Evolutionary conservation across 768 basidiomycete species (phyloP), one percentile per base, ranked within the genome.

Genomic region (Collybia mongolica): DNA sequence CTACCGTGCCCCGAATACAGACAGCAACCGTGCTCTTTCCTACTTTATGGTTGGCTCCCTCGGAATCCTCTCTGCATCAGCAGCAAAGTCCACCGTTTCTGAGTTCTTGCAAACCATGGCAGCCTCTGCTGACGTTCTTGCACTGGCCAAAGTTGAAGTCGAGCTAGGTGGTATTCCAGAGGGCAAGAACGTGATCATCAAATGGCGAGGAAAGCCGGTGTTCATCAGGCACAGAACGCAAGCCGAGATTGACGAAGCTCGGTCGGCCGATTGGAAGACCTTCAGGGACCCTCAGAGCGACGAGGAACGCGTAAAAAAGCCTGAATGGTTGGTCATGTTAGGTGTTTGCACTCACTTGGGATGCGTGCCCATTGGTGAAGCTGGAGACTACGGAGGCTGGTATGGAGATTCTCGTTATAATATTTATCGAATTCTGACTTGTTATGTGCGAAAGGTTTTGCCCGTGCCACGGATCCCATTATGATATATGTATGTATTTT

Each of bases 131-230:
- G 97, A 99, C 65, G 96, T 99, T 46, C 85, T 98, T 60, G 97
- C 97, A 44, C 80, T 98, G 57, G 97, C 97, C 54, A 98, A 98
- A 76, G 92, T 98, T 54, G 97, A 99, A 73, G 84, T 99, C 52
- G 93, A 96, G 35, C 83, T 99, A 53, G 72, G 74, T 48, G 75
- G 72, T 53, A 98, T 99, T 63, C 97, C 97, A 32, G 93, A 98
- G 80, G 94, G 94, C 70, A 95, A 94, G 82, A 95, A 96, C 66
- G 90, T 88, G 59, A 85, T 96, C 71, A 90, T 95, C 75, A 94
- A 98, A 77, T 99, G 97, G 97, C 90, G 97, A 64, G 97, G 97
- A 69, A 99, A 99, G 80, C 97, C 97, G 57, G 97, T 99, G 48
- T 98, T 98, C 79, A 93, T 99, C 68, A 84, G 97, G 58, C 97